Base-by-base conservation (phyloP, 2,329 filamentous ascomycete species). In the Aspergillus caelatus region DNA sequence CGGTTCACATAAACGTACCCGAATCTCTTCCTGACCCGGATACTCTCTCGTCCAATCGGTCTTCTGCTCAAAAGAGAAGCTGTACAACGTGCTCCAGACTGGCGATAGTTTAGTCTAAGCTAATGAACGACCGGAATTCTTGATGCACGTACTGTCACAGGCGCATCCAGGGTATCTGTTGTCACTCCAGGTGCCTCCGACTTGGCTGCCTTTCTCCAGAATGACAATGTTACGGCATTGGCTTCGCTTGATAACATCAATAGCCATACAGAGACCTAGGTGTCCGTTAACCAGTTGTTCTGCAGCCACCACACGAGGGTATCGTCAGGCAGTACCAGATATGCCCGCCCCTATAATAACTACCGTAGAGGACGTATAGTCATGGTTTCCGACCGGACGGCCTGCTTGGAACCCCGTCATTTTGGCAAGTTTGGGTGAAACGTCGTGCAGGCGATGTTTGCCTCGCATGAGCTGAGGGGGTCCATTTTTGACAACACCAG, bases 1-100 rank as follows among this genome's bases (percentile, higher is more conserved):
- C 45, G 7, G 11, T 28, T 0, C 4, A 19, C 7, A 23, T 5
- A 14, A 59, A 65, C 45, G 12, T 68, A 83, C 79, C 39, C 86
- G 77, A 23, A 89, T 86, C 70, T 89, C 86, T 70, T 87, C 84
- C 67, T 89, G 86, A 0, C 84, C 83, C 0, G 86, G 84, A 68
- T 87, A 88, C 60, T 86, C 81, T 21, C 84, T 76, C 1, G 83
- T 83, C 86, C 86, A 88, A 66, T 83, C 78, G 3, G 84, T 77
- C 58, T 88, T 88, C 58, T 86, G 85, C 41, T 85, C 86, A 68
- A 89, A 89, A 7, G 84, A 87, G 72, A 83, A 88, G 50, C 81
- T 85, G 75, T 89, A 89, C 3, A 89, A 75, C 55, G 82, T 76
- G 39, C 80, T 84, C 80, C 80, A 84, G 11, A 87, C 83, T 78